These are phyloP conservation scores for Raffaelea albimanens DNA, from an alignment of 2,329 filamentous ascomycete genomes.

Conservation along the genomic window DNA sequence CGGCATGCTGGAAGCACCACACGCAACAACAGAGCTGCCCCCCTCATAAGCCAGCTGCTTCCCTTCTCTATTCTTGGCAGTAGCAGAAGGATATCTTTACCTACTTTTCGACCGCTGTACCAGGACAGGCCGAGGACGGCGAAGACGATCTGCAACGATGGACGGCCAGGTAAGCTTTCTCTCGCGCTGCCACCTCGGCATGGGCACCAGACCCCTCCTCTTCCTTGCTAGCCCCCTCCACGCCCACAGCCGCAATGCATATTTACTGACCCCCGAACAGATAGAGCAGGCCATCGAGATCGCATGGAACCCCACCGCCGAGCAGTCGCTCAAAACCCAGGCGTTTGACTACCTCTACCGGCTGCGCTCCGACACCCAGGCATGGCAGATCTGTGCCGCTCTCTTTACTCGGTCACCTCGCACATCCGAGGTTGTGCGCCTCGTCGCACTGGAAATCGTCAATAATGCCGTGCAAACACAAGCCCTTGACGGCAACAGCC, in stretches of 20 bases:
- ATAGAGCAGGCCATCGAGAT: slow-evolving; percentile 94
- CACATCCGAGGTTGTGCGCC: slow-evolving; percentile 72
- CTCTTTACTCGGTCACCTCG: slow-evolving; percentile 75
- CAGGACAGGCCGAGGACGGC: too few relatives aligned
- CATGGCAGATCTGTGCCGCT: slow-evolving; percentile 80
- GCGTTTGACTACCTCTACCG: slow-evolving; percentile 74
- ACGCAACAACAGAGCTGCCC: slow-evolving; percentile 10
- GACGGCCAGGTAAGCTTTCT: slow-evolving; percentile 2
- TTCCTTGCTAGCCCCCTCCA: too few relatives aligned
- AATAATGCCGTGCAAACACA: slow-evolving; percentile 83
- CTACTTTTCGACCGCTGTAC: not conserved
- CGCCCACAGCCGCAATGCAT: too few relatives aligned
- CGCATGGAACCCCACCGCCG: slow-evolving; percentile 72
- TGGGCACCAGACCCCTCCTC: too few relatives aligned
- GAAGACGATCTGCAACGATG: not conserved
- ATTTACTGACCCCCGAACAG: slow-evolving; percentile 41
- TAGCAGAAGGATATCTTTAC: not conserved
- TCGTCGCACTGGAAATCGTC: slow-evolving; percentile 85
- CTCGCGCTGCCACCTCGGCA: not conserved
- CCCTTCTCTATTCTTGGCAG: not conserved
- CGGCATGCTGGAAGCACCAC: slow-evolving; percentile 13
- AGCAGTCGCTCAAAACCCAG: slow-evolving; percentile 67
- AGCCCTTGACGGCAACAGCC: slow-evolving; percentile 60
- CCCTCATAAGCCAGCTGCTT: slow-evolving; percentile 11
- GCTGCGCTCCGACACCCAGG: slow-evolving; percentile 70